These are phyloP conservation scores for Graphiopsis chlorocephala DNA, from an alignment of 2,329 filamentous ascomycete genomes.

Conservation along the genomic window DNA sequence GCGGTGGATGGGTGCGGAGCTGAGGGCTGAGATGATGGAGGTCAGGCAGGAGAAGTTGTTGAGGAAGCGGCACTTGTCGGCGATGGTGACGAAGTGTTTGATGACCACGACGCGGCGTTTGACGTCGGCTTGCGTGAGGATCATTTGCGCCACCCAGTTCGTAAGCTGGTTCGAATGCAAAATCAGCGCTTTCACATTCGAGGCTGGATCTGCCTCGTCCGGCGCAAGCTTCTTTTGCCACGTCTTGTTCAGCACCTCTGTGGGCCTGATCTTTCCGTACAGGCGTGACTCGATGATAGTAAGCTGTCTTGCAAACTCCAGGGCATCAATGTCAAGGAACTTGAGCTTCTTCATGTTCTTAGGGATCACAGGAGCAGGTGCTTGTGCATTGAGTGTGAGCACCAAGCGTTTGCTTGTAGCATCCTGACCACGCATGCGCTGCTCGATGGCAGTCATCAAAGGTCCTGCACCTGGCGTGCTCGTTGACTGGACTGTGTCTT, in stretches of 20 bases:
- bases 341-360: conserved; percentile 99
- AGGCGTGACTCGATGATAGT: conserved; percentile 95
- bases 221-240: conserved; percentile 94
- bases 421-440: conserved; percentile 84
- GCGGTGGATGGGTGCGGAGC: conserved; percentile 91
- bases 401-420: conserved; percentile 81
- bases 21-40: conserved; percentile 93
- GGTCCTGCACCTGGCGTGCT: conserved; percentile 86
- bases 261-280: conserved; percentile 93
- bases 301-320: conserved; percentile 94
- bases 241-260: conserved; percentile 95
- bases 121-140: conserved; percentile 87
- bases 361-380: conserved; percentile 84
- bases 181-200: conserved; percentile 94
- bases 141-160: conserved; percentile 99
- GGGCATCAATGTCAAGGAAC: conserved; percentile 93
- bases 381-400: conserved; percentile 71
- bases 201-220: conserved; percentile 77
- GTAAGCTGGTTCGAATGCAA: conserved; percentile 98
- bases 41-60: conserved; percentile 98
- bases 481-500: conserved; percentile 86
- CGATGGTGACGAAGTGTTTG: conserved; percentile 95
- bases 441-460: conserved; percentile 82
- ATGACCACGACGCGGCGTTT: conserved; percentile 96
- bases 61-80: conserved; percentile 88